Conservation (phyloP, 257 asterid species). For the Nicotiana knightiana region DNA sequence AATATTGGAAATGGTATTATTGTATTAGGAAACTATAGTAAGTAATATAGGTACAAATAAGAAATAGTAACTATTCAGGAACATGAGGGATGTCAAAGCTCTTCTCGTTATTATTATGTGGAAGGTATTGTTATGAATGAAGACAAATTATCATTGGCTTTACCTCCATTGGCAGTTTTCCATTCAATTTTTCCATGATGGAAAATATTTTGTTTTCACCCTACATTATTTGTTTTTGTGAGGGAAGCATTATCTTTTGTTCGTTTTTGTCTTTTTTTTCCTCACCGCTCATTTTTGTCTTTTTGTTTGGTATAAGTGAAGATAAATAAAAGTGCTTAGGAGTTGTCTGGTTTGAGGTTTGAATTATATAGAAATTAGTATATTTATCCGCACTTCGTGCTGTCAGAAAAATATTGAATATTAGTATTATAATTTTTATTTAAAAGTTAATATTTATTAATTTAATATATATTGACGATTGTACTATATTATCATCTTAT, state of each 20-base stretch:
- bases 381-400: too few species aligned
- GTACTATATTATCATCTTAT: too few species aligned
- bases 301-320: background rate
- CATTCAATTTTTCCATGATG: background rate
- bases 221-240: background rate
- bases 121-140: background rate
- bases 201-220: background rate
- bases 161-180: background rate
- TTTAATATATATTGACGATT: too few species aligned
- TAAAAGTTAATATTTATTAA: too few species aligned
- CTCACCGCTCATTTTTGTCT: background rate
- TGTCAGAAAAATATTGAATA: too few species aligned
- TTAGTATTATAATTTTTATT: too few species aligned
- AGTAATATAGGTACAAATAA: background rate
- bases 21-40: too few species aligned
- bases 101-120: background rate
- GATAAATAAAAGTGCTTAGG: background rate
- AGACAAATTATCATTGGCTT: background rate
- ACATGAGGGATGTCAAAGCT: constrained; percentile 1
- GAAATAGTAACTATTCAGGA: background rate
- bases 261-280: background rate
- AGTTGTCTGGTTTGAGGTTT: background rate
- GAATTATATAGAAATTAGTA: background rate
- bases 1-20: too few species aligned
- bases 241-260: background rate